Conservation (phyloP, 1,139 yeast genomes). For the Lodderomyces beijingensis region DNA sequence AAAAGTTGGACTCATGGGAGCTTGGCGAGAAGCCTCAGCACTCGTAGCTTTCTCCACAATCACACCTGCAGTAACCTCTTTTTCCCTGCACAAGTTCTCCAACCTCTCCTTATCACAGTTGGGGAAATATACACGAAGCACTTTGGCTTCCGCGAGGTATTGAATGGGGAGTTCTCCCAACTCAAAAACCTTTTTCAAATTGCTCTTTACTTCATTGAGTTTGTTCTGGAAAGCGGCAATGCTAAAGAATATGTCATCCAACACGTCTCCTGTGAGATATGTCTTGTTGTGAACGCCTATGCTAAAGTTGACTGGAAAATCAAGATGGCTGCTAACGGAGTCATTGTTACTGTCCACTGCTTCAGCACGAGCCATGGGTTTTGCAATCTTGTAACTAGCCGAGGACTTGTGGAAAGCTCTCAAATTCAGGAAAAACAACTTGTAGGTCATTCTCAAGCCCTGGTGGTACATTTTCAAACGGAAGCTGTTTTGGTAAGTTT, state of each 20-base stretch:
- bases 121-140: conserved; percentile 52
- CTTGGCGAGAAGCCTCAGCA: no score
- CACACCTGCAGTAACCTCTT: conserved; percentile 47
- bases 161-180: conserved; percentile 51
- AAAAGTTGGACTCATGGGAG: no score
- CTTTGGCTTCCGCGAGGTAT: conserved; percentile 26
- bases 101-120: conserved; percentile 51
- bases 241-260: conserved; percentile 35
- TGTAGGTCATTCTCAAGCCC: conserved; percentile 18
- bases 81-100: conserved; percentile 46
- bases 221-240: conserved; percentile 30
- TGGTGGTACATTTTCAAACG: conserved; percentile 19
- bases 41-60: conserved; percentile 36
- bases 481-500: conserved; percentile 19
- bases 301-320: conserved; percentile 41
- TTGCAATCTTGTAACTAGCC: conserved; percentile 33
- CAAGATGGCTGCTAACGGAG: conserved; percentile 46
- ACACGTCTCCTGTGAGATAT: conserved; percentile 44
- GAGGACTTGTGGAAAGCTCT: conserved; percentile 18
- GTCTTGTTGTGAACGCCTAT: conserved; percentile 47
- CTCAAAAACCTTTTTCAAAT: conserved; percentile 35
- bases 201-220: conserved; percentile 32
- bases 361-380: conserved; percentile 33
- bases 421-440: conserved; percentile 15
- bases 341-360: conserved; percentile 20